Evolutionary conservation across 306 rosid genomes (phyloP), one percentile per base, ranked within the genome.

Genomic region (Fagus crenata): DNA sequence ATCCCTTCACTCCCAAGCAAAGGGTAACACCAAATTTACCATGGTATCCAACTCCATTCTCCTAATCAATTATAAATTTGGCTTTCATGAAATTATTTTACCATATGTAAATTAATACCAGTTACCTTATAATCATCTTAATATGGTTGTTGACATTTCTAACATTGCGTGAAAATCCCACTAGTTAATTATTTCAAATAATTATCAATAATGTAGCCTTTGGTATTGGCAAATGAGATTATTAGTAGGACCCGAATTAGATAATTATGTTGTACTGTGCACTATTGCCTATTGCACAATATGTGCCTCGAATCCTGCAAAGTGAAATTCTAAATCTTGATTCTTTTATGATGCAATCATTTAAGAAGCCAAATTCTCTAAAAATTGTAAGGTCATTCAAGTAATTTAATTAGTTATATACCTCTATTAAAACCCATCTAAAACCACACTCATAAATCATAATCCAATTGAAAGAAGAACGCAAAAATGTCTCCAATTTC

Each of bases 1-100:
- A 68, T 85, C 81, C 85, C 87, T 88, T 88, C 84, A 84, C 68
- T 83, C 2, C 60, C 80, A 89, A 83, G 92, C 88, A 86, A 88
- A 73, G 75, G 68, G 56, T 68, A 67, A 28, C 49, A 28, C n/a
- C 54, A 22, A 75, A 55, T 33, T 71, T 39, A 75, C 75, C 54
- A 65, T 33, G 5, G 15, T 49, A 54, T 63, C 43, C 53, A 36
- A 22, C 28, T 22, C 28, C 28, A 22, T 22, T 18, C 2, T 63
- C 69, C 69, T 63, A 7, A 33, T 63, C 69, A 5, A 18, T 31
- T 63, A 12, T 63, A 5, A 14, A 0, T 35, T 32, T 3, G n/a
- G n/a, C 40, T 63, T 13, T 13, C 22, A 63, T 0, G 69, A 35
- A 14, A 35, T 63, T 63, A 35, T 6, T 3, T 63, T 4, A 12